phyloP scores from a whole-genome alignment of 306 rosid species.

The Prunus armeniaca region DNA sequence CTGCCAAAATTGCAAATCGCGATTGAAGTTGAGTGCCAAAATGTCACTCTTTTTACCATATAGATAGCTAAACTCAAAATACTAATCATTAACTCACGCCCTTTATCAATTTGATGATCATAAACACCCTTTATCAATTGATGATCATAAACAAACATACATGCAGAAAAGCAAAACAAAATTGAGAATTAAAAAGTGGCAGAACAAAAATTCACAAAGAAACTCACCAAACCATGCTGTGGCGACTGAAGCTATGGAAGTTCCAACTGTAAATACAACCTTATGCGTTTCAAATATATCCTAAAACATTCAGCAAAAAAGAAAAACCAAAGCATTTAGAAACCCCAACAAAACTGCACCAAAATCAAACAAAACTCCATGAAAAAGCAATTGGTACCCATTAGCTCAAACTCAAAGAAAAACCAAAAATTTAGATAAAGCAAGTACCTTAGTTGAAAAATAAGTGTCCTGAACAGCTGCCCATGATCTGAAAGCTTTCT shows the following conservation, averaged over 20 bases:
- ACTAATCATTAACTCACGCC: neutral
- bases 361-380: neutral
- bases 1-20: neutral
- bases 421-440: neutral
- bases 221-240: slow-evolving; percentile 79
- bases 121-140: neutral
- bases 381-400: neutral
- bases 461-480: slow-evolving; percentile 74
- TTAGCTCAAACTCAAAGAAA: neutral
- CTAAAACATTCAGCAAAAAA: slow-evolving; percentile 17
- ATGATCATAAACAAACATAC: neutral
- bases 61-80: neutral
- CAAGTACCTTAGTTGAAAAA: slow-evolving; percentile 62
- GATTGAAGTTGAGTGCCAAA: neutral
- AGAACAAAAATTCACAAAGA: neutral
- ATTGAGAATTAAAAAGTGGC: neutral
- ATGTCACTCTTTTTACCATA: neutral
- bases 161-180: neutral
- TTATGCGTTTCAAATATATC: slow-evolving; percentile 80
- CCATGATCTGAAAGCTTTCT: slow-evolving; percentile 65
- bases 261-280: slow-evolving; percentile 82
- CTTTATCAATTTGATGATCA: neutral
- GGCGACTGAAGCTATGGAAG: slow-evolving; percentile 84
- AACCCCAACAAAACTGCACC: neutral
- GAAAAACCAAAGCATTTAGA: neutral